Evolutionary conservation across 345 rosid species (phyloP).

Genomic region (Lepidium sativum): DNA sequence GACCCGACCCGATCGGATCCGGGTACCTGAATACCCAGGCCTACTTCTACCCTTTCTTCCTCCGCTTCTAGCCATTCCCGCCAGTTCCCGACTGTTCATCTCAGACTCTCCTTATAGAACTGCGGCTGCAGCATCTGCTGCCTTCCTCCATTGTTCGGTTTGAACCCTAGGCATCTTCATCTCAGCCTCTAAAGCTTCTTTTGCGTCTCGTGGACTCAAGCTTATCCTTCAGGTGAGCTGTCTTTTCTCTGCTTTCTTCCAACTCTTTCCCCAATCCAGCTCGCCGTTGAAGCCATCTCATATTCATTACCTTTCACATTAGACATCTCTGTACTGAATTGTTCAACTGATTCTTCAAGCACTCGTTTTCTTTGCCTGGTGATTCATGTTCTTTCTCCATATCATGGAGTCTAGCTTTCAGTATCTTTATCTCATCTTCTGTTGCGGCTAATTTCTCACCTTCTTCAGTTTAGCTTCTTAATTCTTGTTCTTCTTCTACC

Average conservation of each 20-base stretch:
- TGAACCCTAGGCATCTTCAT: conserved; percentile 79
- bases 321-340: conserved; percentile 33
- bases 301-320: conserved; percentile 42
- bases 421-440: conserved; percentile 44
- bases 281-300: conserved; percentile 37
- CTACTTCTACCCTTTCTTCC: conserved; percentile 66
- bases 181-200: conserved; percentile 57
- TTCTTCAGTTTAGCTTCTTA: conserved; percentile 9
- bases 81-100: conserved; percentile 51
- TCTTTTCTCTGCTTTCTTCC: conserved; percentile 43
- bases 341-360: conserved; percentile 45
- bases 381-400: conserved; percentile 48
- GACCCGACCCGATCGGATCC: no score
- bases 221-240: conserved; percentile 37
- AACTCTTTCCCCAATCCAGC: conserved; percentile 49
- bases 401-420: conserved; percentile 50
- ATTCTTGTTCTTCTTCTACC: conserved; percentile 22
- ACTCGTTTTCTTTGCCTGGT: conserved; percentile 41
- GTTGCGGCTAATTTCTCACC: conserved; percentile 34
- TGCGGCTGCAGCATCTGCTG: conserved; percentile 91
- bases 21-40: no score
- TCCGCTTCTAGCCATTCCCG: conserved; percentile 69
- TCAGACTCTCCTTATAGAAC: conserved; percentile 66
- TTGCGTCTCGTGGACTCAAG: conserved; percentile 45
- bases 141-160: conserved; percentile 95